Evolutionary conservation across 2,329 filamentous ascomycete genomes (phyloP), one percentile per base, ranked within the genome.

Genomic region (Paecilomyces sp.): DNA sequence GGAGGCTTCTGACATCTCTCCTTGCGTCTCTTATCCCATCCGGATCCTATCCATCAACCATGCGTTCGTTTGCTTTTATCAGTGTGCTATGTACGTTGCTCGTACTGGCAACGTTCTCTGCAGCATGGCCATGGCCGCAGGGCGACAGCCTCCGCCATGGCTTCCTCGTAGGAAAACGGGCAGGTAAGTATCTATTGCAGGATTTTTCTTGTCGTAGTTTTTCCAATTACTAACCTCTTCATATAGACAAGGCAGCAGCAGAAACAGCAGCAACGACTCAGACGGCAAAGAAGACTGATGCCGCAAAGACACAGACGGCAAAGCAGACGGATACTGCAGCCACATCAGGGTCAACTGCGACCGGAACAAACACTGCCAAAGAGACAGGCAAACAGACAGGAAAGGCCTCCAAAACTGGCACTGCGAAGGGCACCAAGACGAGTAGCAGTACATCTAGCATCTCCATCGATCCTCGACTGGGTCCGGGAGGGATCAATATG

Each of bases 401-500:
- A 24, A 41, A n/a, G 30, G 28, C 13, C 2, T 33, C 30, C 5
- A 34, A 28, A 12, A 58, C 51, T 7, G 33, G 25, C 13, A 41
- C 57, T 11, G n/a, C 58, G 55, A 50, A 61, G 53, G 18, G 55
- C 54, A 62, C 61, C n/a, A 67, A 67, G 30, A 61, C 65, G 22
- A 70, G 64, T 54, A 67, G 67, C 25, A 69, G 72, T 3, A 62
- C 68, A 5, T 71, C 62, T n/a, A 67, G 72, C 22, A 77, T 72
- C 59, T 77, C 74, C 9, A 82, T 84, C 68, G 80, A 85, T 63
- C 72, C 82, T 56, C 78, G 82, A 58, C 70, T 81, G 15, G 82
- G 81, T 24, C 78, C 83, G 2, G 86, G 86, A 54, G 85, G 85
- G 57, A 77, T 88, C 58, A 77, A 79, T 53, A 85, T 88, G 83